Evolutionary conservation across 352 stramenopile species (phyloP).

Genomic region (Pythium apleroticum): DNA sequence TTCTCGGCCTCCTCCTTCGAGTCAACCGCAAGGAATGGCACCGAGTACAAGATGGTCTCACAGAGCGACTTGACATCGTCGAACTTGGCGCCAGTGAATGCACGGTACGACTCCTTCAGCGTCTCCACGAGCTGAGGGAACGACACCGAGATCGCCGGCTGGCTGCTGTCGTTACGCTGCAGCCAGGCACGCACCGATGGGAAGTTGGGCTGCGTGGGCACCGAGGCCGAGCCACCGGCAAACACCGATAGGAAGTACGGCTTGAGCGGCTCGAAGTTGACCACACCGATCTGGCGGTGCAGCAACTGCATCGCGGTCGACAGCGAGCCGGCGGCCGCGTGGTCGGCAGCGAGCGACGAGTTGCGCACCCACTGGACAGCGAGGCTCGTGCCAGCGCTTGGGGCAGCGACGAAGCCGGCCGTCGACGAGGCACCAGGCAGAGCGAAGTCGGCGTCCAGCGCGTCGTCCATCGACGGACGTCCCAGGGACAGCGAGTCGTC

Average conservation of each 20-base stretch:
- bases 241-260: conserved; percentile 86
- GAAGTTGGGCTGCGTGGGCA: conserved; percentile 85
- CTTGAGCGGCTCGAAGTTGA: conserved; percentile 97
- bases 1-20: conserved; percentile 91
- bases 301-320: conserved; percentile 97
- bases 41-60: conserved; percentile 90
- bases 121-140: conserved; percentile 90
- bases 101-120: conserved; percentile 95
- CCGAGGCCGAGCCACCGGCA: conserved; percentile 69
- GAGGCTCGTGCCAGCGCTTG: conserved; percentile 86
- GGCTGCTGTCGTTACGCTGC: conserved; percentile 82
- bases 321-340: conserved; percentile 95
- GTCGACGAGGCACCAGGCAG: conserved; percentile 21
- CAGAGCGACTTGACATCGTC: conserved; percentile 95
- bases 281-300: conserved; percentile 98
- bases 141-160: conserved; percentile 89
- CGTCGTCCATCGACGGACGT: conserved; percentile 48
- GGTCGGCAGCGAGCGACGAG: conserved; percentile 96
- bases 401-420: conserved; percentile 88
- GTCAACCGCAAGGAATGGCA: conserved; percentile 95
- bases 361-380: conserved; percentile 94
- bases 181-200: conserved; percentile 77
- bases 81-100: conserved; percentile 98
- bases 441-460: conserved; percentile 59
- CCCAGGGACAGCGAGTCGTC: conserved; percentile 68